Percentiles rank a stretch among this genome's conserved stretches.
phyloP scores from a whole-genome alignment of 306 rosid species.

The Cucurbita moschata region DNA sequence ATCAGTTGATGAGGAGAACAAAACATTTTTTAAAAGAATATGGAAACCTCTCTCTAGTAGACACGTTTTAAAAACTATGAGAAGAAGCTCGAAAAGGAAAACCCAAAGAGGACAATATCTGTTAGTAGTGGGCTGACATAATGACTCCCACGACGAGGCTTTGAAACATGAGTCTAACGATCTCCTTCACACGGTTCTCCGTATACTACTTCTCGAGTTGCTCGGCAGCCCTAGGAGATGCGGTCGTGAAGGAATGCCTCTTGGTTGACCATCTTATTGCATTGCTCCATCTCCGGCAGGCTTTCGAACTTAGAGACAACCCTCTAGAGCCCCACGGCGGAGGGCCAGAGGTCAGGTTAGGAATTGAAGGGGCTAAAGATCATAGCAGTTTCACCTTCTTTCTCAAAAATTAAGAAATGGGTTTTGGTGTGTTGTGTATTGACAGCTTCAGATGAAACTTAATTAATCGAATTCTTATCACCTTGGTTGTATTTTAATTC shows the following conservation, averaged over 20 bases:
- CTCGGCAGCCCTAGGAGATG: constrained; percentile 10
- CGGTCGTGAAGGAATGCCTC: constrained; percentile 20
- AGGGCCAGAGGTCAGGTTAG: constrained; percentile 24
- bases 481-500: too few relatives aligned
- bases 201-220: constrained; percentile 13
- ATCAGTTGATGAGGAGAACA: too few relatives aligned
- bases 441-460: too few relatives aligned
- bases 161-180: constrained; percentile 10
- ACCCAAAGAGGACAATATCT: too few relatives aligned
- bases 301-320: constrained; percentile 4
- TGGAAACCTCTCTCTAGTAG: too few relatives aligned
- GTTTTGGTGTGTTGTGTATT: too few relatives aligned
- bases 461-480: too few relatives aligned
- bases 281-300: constrained; percentile 21
- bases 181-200: constrained; percentile 21
- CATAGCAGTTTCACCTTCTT: constrained; percentile 6
- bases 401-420: too few relatives aligned
- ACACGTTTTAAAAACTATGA: too few relatives aligned
- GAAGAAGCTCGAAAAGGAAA: too few relatives aligned
- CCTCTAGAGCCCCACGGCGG: neutral
- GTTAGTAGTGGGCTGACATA: neutral
- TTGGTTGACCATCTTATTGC: constrained; percentile 25
- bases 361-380: constrained; percentile 17
- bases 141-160: constrained; percentile 1
- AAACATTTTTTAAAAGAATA: too few relatives aligned